Conservation (phyloP, 78 protist genomes). For the Polysphondylium violaceum region DNA sequence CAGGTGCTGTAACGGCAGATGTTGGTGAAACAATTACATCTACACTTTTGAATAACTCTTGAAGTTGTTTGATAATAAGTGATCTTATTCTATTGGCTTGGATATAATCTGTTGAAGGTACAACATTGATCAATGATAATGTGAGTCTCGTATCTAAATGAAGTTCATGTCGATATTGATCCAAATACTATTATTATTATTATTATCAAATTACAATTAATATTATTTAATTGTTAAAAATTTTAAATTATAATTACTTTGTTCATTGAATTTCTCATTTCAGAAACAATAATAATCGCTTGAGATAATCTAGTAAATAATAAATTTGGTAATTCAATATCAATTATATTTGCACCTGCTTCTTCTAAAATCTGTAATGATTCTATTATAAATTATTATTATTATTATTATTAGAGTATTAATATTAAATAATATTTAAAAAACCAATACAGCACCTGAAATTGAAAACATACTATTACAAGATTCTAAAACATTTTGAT, state of each 20-base stretch:
- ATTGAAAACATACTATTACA: conserved; percentile 9
- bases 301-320: conserved; percentile 53
- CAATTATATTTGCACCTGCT: conserved; percentile 58
- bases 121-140: conserved; percentile 15
- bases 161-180: conserved; percentile 6
- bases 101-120: conserved; percentile 35
- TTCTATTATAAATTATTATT: background rate
- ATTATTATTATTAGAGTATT: background rate
- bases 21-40: conserved; percentile 70
- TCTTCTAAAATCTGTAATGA: conserved; percentile 24
- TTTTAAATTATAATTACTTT: conserved; percentile 11
- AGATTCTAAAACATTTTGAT: background rate
- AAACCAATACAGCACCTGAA: too few relatives aligned
- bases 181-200: background rate
- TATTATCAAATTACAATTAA: background rate
- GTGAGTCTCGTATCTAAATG: conserved; percentile 57
- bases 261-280: conserved; percentile 72
- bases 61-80: conserved; percentile 3
- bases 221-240: background rate
- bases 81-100: conserved; percentile 50
- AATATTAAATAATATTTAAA: background rate
- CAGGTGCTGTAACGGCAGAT: conserved; percentile 36
- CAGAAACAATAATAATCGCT: conserved; percentile 47
- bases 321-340: conserved; percentile 30
- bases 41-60: conserved; percentile 41